Evolutionary conservation across 176 grass and related monocot species (phyloP), one percentile per base, ranked within the genome.

Genomic region (Lolium multiflorum): DNA sequence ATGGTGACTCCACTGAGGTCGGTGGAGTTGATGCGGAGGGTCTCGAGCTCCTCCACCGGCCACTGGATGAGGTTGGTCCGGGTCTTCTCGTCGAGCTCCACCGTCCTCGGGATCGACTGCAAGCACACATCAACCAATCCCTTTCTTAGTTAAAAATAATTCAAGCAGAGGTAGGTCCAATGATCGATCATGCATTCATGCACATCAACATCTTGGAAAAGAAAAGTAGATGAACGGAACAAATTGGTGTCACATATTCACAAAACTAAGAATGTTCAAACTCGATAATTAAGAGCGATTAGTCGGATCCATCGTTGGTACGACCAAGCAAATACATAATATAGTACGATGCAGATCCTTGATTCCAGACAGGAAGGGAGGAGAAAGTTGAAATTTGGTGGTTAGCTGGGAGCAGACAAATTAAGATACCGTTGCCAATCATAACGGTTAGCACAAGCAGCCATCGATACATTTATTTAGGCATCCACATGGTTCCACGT

Each of bases 71-170:
- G 72, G 72, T 75, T 75, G 0, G 47, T 52, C 1, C 72, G 22
- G 22, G 72, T 75, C 72, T 75, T 75, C 72, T 75, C 72, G 24
- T 75, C 72, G 3, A 75, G 72, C 25, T 52, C 72, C 47, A 75
- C 72, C 24, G 72, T 75, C 72, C 72, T 75, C 0, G 72, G 72
- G 72, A 75, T 75, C 24, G 14, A 16, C 72, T 75, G 24, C 25
- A 52, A 15, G 3, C 63, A 37, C 13, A 66, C 63, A 66, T 37
- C 14, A 61, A 5, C 4, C 10, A 1, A 62, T 62, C 5, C 4
- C 12, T 25, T 62, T 24, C 1, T 7, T 25, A 11, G 22, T 11
- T 25, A 5, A 20, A n/a, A 13, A 62, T 62, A 62, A 25, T 25
- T 62, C 22, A 0, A 60, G 0, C 9, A 60, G 24, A 61, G 56